Conservation (phyloP, 345 rosid species). For the Limnanthes douglasii region DNA sequence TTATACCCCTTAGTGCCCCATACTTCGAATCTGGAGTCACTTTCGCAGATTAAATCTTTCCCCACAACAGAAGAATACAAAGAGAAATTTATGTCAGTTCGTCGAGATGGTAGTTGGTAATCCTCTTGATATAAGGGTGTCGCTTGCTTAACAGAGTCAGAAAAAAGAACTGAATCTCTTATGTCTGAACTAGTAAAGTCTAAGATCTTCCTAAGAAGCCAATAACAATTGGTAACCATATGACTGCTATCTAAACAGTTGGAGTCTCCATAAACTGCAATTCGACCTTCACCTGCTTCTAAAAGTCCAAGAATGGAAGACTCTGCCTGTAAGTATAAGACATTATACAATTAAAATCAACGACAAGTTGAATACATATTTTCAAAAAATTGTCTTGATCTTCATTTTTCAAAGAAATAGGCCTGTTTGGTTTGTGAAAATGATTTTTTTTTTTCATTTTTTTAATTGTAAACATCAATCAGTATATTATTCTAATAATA, state of each 20-base stretch:
- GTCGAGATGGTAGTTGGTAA: slow-evolving; percentile 61
- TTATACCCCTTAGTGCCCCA: slow-evolving; percentile 89
- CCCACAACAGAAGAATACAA: slow-evolving; percentile 61
- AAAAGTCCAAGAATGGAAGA: slow-evolving; percentile 86
- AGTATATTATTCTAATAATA: no score
- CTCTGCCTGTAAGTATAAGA: slow-evolving; percentile 39
- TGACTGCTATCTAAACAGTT: slow-evolving; percentile 96
- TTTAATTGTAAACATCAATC: no score
- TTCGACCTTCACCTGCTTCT: slow-evolving; percentile 58
- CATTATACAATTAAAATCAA: neutral
- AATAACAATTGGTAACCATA: slow-evolving; percentile 95
- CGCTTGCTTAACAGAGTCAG: slow-evolving; percentile 34
- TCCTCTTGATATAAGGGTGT: slow-evolving; percentile 41
- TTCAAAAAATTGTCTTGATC: no score
- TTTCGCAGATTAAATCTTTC: slow-evolving; percentile 56
- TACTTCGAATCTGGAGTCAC: slow-evolving; percentile 85
- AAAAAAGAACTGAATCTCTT: slow-evolving; percentile 67
- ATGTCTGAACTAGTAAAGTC: slow-evolving; percentile 59
- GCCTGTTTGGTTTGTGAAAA: no score
- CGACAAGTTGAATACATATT: neutral
- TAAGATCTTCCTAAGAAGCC: slow-evolving; percentile 79
- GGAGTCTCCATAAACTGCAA: slow-evolving; percentile 92
- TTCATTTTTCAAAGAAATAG: no score
- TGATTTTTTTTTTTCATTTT: no score
- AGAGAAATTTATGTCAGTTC: slow-evolving; percentile 87